These are phyloP conservation scores for Debaryomyces udenii DNA, from an alignment of 1,139 yeast species.

Conservation along the genomic window DNA sequence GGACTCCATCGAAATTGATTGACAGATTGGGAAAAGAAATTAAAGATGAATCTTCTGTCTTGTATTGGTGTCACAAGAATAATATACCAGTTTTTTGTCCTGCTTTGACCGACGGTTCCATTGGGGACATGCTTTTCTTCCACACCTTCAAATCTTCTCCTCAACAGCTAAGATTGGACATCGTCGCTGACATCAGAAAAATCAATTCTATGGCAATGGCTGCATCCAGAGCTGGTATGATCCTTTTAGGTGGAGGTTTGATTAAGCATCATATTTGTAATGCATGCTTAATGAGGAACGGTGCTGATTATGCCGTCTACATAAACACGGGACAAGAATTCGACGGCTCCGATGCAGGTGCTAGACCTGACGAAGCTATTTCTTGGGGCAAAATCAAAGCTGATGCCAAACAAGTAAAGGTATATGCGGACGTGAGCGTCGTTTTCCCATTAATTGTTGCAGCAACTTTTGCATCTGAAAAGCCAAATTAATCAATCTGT, in stretches of 20 bases:
- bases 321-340: slow-evolving; percentile 98
- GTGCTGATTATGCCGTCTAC: slow-evolving; percentile 96
- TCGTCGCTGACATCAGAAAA: slow-evolving; percentile 88
- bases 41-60: slow-evolving; percentile 88
- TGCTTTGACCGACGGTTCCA: slow-evolving; percentile 95
- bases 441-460: slow-evolving; percentile 97
- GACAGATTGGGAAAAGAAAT: slow-evolving; percentile 95
- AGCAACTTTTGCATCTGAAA: slow-evolving; percentile 81
- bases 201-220: slow-evolving; percentile 95
- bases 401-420: slow-evolving; percentile 88
- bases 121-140: slow-evolving; percentile 98
- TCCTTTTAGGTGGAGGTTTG: slow-evolving; percentile 94
- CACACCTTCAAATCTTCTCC: slow-evolving; percentile 96
- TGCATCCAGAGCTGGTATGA: slow-evolving; percentile 95
- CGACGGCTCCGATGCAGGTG: slow-evolving; percentile 99
- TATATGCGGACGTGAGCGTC: slow-evolving; percentile 93
- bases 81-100: slow-evolving; percentile 96
- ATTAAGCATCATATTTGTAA: slow-evolving; percentile 96
- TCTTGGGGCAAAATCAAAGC: slow-evolving; percentile 99
- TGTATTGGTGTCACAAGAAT: slow-evolving; percentile 98
- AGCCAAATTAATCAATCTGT: slow-evolving; percentile 22
- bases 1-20: slow-evolving; percentile 94
- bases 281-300: slow-evolving; percentile 98
- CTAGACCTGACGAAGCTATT: slow-evolving; percentile 97
- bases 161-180: slow-evolving; percentile 82